phyloP scores from a whole-genome alignment of 257 asterid species.

The Avicennia marina region DNA sequence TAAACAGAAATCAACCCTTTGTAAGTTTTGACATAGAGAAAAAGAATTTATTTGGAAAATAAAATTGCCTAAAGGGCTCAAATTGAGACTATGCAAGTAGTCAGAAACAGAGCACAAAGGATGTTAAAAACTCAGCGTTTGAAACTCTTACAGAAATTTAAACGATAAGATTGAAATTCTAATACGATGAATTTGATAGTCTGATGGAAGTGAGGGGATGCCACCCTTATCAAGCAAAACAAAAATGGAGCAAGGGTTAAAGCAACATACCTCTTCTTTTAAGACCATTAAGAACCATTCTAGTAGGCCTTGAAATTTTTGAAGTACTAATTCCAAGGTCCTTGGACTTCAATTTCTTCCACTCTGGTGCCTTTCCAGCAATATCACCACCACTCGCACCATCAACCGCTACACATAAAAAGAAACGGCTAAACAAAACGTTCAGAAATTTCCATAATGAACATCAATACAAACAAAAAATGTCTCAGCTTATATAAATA shows the following conservation, averaged over 20 bases:
- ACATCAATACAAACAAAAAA: background rate
- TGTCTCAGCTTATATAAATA: background rate
- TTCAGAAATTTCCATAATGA: background rate
- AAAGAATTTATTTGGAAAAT: too few relatives aligned
- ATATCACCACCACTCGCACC: slow-evolving; percentile 16
- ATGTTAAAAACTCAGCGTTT: too few relatives aligned
- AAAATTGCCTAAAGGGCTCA: too few relatives aligned
- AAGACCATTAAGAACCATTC: slow-evolving; percentile 73
- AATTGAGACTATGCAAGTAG: too few relatives aligned
- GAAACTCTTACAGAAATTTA: too few relatives aligned
- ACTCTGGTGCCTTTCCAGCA: slow-evolving; percentile 26
- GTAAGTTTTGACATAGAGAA: too few relatives aligned
- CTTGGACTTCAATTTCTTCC: slow-evolving; percentile 67
- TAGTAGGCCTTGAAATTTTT: slow-evolving; percentile 60
- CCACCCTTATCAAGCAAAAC: background rate
- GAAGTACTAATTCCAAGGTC: slow-evolving; percentile 75
- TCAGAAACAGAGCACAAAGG: too few relatives aligned
- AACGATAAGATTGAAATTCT: too few relatives aligned
- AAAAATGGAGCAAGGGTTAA: background rate
- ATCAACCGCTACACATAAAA: slow-evolving; percentile 26
- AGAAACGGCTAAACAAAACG: background rate
- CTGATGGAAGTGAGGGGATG: too few relatives aligned
- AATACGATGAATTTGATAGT: background rate
- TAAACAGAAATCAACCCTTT: background rate
- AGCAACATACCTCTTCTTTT: slow-evolving; percentile 47